Evolutionary conservation across 495 filamentous ascomycete genomes (phyloP).

Genomic region (Lichenothelia convexa): DNA sequence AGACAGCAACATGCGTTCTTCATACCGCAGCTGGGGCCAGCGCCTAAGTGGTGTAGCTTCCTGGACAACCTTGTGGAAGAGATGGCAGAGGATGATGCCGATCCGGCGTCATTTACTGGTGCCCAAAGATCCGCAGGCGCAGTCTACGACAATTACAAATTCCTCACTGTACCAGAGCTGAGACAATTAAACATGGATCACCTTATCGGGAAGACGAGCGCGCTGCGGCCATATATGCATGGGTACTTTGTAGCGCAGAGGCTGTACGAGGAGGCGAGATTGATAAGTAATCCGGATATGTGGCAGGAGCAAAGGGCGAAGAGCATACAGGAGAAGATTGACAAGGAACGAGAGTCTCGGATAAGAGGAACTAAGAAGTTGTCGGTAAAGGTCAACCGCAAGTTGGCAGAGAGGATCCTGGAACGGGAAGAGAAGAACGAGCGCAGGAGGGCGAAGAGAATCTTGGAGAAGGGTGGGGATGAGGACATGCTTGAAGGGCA

Average conservation of each 20-base stretch:
- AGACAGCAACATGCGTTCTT: constrained; percentile 86
- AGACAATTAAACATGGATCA: constrained; percentile 65
- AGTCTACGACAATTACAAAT: constrained; percentile 97
- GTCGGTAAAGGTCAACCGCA: constrained; percentile 73
- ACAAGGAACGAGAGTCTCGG: constrained; percentile 79
- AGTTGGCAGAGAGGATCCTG: constrained; percentile 65
- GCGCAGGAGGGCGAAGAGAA: constrained; percentile 39
- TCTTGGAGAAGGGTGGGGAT: constrained; percentile 38
- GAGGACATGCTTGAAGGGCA: constrained; percentile 21
- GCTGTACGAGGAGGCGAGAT: constrained; percentile 80
- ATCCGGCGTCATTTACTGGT: constrained; percentile 42
- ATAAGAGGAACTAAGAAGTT: constrained; percentile 89
- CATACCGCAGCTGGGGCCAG: constrained; percentile 81
- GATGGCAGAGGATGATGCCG: constrained; percentile 69
- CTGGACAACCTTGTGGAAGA: constrained; percentile 95
- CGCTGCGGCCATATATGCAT: constrained; percentile 92
- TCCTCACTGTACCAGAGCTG: constrained; percentile 74
- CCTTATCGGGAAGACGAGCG: constrained; percentile 66
- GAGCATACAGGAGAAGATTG: constrained; percentile 75
- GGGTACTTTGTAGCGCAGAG: constrained; percentile 90
- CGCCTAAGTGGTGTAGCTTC: constrained; percentile 91
- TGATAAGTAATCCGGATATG: constrained; percentile 82
- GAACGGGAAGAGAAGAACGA: constrained; percentile 65
- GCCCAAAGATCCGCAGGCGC: constrained; percentile 35
- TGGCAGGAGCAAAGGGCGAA: constrained; percentile 81